Percentiles rank a stretch among this genome's conserved stretches.
phyloP scores from a whole-genome alignment of 2,329 filamentous ascomycete genomes.

The Colletotrichum sp. region DNA sequence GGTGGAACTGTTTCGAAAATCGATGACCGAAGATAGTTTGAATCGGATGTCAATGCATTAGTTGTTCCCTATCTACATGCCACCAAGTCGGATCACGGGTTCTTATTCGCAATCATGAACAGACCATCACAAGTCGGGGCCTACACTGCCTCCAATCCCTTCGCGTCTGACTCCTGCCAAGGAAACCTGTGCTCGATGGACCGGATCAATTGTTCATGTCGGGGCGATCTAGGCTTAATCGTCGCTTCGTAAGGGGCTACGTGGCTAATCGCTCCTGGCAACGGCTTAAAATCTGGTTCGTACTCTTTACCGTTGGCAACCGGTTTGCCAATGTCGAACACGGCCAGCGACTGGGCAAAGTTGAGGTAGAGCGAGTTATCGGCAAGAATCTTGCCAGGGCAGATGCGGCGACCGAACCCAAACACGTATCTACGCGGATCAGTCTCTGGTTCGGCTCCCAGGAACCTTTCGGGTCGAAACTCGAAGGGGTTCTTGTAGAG shows the following conservation, averaged over 20 bases:
- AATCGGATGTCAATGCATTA: background rate
- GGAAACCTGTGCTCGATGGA: background rate
- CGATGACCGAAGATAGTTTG: background rate
- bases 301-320: slow-evolving; percentile 38
- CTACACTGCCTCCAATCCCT: background rate
- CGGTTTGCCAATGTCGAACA: slow-evolving; percentile 45
- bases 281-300: slow-evolving; percentile 10
- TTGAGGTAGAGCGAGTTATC: slow-evolving; percentile 25
- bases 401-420: slow-evolving; percentile 24
- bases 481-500: slow-evolving; percentile 57
- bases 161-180: background rate
- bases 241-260: background rate
- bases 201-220: slow-evolving; percentile 8
- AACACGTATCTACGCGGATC: slow-evolving; percentile 18
- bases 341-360: slow-evolving; percentile 47
- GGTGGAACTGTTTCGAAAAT: background rate
- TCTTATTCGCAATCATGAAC: background rate
- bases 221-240: background rate
- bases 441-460: slow-evolving; percentile 18
- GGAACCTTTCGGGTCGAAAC: slow-evolving; percentile 38
- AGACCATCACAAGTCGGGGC: background rate
- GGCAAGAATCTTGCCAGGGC: slow-evolving; percentile 22
- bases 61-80: background rate
- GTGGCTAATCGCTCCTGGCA: background rate
- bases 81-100: background rate